Evolutionary conservation across 179 eudicot species (phyloP), one percentile per base, ranked within the genome.

Genomic region (Vitellaria paradoxa): DNA sequence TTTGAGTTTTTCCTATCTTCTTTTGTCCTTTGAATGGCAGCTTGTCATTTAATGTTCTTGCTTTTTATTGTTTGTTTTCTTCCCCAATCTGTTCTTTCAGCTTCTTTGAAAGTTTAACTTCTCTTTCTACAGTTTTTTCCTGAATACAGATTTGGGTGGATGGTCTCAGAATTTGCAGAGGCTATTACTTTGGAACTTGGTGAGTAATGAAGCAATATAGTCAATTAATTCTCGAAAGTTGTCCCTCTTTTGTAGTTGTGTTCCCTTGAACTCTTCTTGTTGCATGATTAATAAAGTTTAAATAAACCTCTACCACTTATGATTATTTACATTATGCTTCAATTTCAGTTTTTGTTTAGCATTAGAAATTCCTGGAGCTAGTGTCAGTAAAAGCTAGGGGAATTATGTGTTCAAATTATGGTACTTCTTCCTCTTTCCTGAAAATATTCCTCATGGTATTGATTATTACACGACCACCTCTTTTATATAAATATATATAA

Each of bases 131-230:
- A 95, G 97, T 64, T 91, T 74, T 95, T 91, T 80, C 99, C 98
- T 62, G 97, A 90, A 74, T 93, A 91, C 82, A 88, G 98, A 84
- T 95, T 95, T 79, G 85, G 85, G 75, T 93, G 97, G 99, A 77
- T 95, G 82, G 87, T 95, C 14, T 79, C 90, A 64, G 96, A 85
- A 78, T 95, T 95, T 78, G 86, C 89, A 62, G 89, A 93, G 80
- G 76, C 86, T 68, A 84, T 95, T 71, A 81, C 88, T 78, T 78
- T 78, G 45, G 99, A 95, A 89, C 98, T 95, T 82, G 97, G 97
- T 93, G 78, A 84, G 98, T 83, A 69, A 49, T 59, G 82, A 64
- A 78, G 30, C 49, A 13, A 46, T 10, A 45, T 20, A 49, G 14
- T 37, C 52, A 49, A 13, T 37, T 40, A 49, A 47, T 15, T 55